These are phyloP conservation scores for Nitzschia inconspicua DNA, from an alignment of 108 stramenopile species.

Conservation along the genomic window DNA sequence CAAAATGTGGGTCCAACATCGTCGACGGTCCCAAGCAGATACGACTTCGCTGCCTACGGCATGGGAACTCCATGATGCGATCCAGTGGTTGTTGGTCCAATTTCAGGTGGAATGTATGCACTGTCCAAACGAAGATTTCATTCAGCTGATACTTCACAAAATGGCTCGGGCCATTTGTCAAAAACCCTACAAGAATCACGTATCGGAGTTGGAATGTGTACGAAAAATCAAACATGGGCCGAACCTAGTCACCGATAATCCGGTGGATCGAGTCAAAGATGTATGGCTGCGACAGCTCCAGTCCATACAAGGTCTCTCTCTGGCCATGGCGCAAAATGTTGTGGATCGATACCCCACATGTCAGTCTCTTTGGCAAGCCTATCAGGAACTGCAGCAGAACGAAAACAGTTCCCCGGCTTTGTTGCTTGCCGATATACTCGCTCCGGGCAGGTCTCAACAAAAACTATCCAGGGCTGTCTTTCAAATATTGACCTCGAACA, in stretches of 20 bases:
- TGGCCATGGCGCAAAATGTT: conserved; percentile 28
- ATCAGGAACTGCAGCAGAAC: conserved; percentile 16
- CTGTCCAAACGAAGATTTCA: conserved; percentile 25
- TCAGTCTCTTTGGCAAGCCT: conserved; percentile 42
- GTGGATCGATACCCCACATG: conserved; percentile 43
- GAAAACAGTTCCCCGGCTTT: conserved; percentile 7
- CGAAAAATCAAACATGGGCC: conserved; percentile 35
- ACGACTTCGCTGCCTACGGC: conserved; percentile 29
- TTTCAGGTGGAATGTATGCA: conserved; percentile 52
- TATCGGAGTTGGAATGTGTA: conserved; percentile 55
- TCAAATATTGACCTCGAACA: conserved; percentile 25
- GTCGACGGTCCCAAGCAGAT: not conserved
- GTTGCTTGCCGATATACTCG: conserved; percentile 17
- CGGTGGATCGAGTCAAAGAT: conserved; percentile 25
- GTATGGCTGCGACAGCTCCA: conserved; percentile 59
- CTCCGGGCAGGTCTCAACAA: not conserved
- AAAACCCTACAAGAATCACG: conserved; percentile 35
- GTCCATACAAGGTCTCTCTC: conserved; percentile 42
- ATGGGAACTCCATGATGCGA: conserved; percentile 45
- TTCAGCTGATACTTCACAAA: conserved; percentile 19
- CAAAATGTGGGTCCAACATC: conserved; percentile 29
- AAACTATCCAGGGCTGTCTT: conserved; percentile 33
- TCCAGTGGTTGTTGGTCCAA: conserved; percentile 49
- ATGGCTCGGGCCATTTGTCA: conserved; percentile 38
- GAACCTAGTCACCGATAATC: conserved; percentile 1